phyloP scores from a whole-genome alignment of 164 flowering plant genomes.

The Vitis amurensis region DNA sequence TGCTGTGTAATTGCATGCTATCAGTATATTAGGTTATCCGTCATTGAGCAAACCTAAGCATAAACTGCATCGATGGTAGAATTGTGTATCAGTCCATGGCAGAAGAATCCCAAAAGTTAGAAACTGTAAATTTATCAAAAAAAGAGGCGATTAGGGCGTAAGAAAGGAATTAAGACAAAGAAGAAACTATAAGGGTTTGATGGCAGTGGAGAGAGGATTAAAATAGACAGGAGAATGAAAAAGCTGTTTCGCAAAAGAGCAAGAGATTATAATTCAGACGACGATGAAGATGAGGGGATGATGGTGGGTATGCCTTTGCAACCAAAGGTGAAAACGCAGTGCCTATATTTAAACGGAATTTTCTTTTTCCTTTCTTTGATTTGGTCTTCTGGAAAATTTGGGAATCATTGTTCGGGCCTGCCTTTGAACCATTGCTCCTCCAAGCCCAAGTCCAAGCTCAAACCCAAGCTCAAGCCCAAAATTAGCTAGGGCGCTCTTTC shows the following conservation, averaged over 20 bases:
- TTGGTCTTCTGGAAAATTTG: no score
- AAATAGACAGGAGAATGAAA: conserved; percentile 44
- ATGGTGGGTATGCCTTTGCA: conserved; percentile 4
- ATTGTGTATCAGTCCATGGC: conserved; percentile 23
- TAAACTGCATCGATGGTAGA: no score
- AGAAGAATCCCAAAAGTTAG: conserved; percentile 27
- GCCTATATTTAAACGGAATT: no score
- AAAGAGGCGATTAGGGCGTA: conserved; percentile 46
- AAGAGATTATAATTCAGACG: conserved; percentile 75
- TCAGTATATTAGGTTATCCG: no score
- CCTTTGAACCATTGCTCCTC: no score
- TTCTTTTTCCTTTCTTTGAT: no score
- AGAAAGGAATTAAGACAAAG: conserved; percentile 38
- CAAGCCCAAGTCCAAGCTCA: no score
- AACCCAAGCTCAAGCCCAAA: no score
- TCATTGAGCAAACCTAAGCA: no score
- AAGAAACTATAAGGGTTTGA: conserved; percentile 31
- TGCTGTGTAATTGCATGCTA: no score
- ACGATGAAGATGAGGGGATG: conserved; percentile 36
- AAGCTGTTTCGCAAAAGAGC: conserved; percentile 63
- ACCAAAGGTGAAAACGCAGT: conserved; percentile 3
- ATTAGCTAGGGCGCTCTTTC: no score
- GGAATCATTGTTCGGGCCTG: no score
- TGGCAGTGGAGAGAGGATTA: conserved; percentile 30
- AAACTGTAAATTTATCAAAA: conserved; percentile 24